A percentile compares a stretch with the other conserved stretches of the same genome.
These are phyloP conservation scores for Phalaenopsis aphrodite DNA, from an alignment of 106 monocot species.

Conservation along the genomic window DNA sequence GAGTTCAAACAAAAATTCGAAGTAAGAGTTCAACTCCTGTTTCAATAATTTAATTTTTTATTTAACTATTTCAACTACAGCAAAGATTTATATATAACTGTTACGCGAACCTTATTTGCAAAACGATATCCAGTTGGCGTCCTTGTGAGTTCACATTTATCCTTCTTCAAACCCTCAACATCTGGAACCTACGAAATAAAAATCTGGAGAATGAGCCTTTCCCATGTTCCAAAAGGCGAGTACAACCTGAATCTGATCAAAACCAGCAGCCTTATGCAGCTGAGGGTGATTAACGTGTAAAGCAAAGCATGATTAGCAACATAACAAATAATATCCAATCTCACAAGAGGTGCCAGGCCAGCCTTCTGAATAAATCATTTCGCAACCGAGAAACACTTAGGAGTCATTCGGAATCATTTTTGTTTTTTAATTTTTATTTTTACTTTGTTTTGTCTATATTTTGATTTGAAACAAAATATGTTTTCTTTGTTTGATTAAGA, in stretches of 20 bases:
- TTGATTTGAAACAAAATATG: no score
- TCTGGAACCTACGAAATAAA: constrained; percentile 64
- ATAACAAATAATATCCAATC: neutral
- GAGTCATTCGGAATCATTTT: no score
- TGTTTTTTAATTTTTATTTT: no score
- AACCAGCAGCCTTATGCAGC: neutral
- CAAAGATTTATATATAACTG: neutral
- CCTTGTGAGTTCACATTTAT: constrained; percentile 77
- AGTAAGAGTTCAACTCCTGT: constrained; percentile 80
- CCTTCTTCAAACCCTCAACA: constrained; percentile 51
- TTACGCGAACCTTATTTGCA: constrained; percentile 43
- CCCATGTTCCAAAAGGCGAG: neutral
- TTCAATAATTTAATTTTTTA: neutral
- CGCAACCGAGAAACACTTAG: no score
- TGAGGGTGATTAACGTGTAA: neutral
- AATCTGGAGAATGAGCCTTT: neutral
- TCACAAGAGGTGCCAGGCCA: neutral
- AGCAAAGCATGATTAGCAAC: neutral
- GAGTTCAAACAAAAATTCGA: constrained; percentile 83
- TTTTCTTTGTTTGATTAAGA: no score
- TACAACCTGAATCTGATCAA: neutral
- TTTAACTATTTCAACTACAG: neutral
- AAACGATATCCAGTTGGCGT: constrained; percentile 81
- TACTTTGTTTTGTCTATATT: no score
- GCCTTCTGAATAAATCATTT: neutral